phyloP scores from a whole-genome alignment of 495 filamentous ascomycete genomes.

The Coniosporium apollinis region DNA sequence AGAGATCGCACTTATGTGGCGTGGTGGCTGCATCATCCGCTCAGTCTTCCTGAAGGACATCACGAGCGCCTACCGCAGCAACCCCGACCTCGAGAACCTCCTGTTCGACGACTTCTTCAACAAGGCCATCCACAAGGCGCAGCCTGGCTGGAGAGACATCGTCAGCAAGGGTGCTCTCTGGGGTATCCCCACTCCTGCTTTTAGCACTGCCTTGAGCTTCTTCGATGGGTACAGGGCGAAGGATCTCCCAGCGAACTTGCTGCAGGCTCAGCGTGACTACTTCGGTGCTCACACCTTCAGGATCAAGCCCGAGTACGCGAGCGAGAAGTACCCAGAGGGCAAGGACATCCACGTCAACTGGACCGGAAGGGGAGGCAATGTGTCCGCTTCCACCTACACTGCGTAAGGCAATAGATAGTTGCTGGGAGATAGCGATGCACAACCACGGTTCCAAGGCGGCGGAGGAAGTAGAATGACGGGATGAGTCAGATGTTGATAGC shows the following conservation, averaged over 20 bases:
- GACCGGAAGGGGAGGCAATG: slow-evolving; percentile 93
- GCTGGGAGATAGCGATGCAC: neutral
- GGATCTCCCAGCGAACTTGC: slow-evolving; percentile 88
- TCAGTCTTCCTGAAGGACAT: slow-evolving; percentile 99
- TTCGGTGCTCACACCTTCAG: slow-evolving; percentile 98
- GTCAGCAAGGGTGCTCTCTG: slow-evolving; percentile 81
- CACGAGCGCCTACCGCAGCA: slow-evolving; percentile 83
- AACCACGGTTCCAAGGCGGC: too few species aligned
- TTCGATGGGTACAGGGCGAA: slow-evolving; percentile 95
- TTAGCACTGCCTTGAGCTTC: slow-evolving; percentile 91
- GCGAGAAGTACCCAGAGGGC: slow-evolving; percentile 64
- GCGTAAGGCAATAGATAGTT: slow-evolving; percentile 40
- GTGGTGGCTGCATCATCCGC: slow-evolving; percentile 98
- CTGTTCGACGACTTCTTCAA: slow-evolving; percentile 99
- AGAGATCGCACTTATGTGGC: slow-evolving; percentile 99
- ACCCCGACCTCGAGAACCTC: slow-evolving; percentile 94
- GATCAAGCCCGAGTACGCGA: slow-evolving; percentile 85
- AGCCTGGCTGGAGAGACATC: slow-evolving; percentile 89
- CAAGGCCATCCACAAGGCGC: slow-evolving; percentile 91
- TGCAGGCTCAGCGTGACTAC: slow-evolving; percentile 98
- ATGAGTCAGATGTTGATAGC: too few species aligned
- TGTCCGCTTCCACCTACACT: slow-evolving; percentile 92
- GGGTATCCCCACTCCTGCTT: slow-evolving; percentile 88
- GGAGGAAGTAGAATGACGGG: too few species aligned
- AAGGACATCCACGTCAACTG: slow-evolving; percentile 98